Percentiles rank a stretch among this genome's conserved stretches.
phyloP scores from a whole-genome alignment of 768 basidiomycete genomes.

The Paxillus rubicundulus region DNA sequence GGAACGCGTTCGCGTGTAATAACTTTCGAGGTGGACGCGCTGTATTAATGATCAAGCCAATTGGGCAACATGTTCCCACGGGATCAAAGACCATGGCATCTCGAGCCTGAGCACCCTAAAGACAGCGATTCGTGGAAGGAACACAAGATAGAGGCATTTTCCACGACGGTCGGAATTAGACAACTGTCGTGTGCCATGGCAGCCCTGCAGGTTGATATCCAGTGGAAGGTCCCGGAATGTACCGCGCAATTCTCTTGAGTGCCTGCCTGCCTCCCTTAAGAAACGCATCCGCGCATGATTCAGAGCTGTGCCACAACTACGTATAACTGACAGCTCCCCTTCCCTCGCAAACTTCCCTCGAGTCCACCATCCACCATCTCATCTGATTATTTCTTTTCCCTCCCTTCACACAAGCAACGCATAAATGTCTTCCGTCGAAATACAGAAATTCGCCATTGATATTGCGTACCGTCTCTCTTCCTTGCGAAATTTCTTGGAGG shows the following conservation, averaged over 20 bases:
- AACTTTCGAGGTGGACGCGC: too few species aligned
- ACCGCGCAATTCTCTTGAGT: constrained; percentile 23
- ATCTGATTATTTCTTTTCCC: constrained; percentile 10
- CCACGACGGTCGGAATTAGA: too few species aligned
- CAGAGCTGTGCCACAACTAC: constrained; percentile 28
- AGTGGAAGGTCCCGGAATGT: constrained; percentile 28
- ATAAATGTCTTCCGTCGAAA: constrained; percentile 12
- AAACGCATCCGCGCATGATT: neutral
- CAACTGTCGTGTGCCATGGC: neutral
- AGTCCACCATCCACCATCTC: neutral
- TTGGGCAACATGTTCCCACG: too few species aligned
- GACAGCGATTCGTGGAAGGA: too few species aligned
- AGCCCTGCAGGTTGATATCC: neutral
- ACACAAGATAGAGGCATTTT: neutral
- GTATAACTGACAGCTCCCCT: constrained; percentile 20
- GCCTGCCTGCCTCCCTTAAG: constrained; percentile 16
- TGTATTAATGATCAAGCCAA: too few species aligned
- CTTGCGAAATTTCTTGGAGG: constrained; percentile 27
- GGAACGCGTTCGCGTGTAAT: neutral
- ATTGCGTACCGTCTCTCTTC: constrained; percentile 30
- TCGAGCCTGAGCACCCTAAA: too few species aligned
- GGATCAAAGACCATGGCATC: too few species aligned
- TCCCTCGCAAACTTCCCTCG: constrained; percentile 2
- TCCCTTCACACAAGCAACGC: constrained; percentile 15
- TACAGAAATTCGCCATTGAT: constrained; percentile 29